Evolutionary conservation across 2,329 filamentous ascomycete species (phyloP), one percentile per base, ranked within the genome.

Genomic region (Pseudopyricularia javanii): DNA sequence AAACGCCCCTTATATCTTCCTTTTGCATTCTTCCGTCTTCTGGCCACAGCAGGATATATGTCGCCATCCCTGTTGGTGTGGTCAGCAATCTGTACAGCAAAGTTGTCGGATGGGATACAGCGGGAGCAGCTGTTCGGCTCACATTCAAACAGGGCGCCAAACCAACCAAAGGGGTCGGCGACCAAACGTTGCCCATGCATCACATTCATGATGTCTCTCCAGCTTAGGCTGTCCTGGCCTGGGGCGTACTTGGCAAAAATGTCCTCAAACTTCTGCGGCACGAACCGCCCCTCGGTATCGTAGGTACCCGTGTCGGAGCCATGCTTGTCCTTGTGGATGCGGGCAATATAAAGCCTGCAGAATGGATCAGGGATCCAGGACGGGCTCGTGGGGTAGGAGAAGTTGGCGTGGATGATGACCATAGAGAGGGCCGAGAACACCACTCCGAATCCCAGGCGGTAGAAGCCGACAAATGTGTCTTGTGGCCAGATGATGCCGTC

Each of bases 201-300:
- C 12, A 49, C 40, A 2, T 24, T 12, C 22, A 45, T 26, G 3
- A 49, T 12, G 9, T 33, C 47, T 9, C 47, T 17, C 47, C 26
- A 33, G 15, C 24, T 49, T 12, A 49, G 30, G 14, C 24, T 45
- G 20, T 45, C 47, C 47, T 14, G 26, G 11, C 47, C 47, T 3
- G 15, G 26, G 15, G 47, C 47, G 17, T 49, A 76, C 61, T 76
- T 75, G 45, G 66, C 58, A 54, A 76, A 76, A 45, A 75, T 67
- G 56, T 76, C 72, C 60, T 78, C 72, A 54, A 77, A 76, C 40
- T 76, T 73, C 11, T 73, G 71, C 9, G 69, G 56, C 57, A 75
- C 76, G 1, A 72, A 64, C 3, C 74, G 74, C 56, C 76, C 73
- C 17, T 61, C 68, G 57, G 76, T 73, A 53, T 72, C 76, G 0